Base-by-base conservation (phyloP, 768 basidiomycete genomes). In the Mycena albidolilacea region DNA sequence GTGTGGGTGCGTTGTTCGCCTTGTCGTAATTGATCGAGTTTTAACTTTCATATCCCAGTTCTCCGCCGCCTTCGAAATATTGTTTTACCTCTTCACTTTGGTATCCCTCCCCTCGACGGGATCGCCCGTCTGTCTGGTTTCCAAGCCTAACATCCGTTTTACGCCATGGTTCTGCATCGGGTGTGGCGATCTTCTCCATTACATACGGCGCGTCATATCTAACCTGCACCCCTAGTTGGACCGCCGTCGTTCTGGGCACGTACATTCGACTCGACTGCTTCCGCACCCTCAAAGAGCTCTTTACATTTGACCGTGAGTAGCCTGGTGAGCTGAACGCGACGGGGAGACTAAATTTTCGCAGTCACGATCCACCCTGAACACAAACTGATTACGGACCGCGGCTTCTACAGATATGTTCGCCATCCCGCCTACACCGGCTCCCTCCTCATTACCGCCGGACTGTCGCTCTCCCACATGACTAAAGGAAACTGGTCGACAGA, bases 371-470 rank as follows among this genome's bases (percentile, higher is more conserved):
- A 84, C 57, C 85, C 84, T 7, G 74, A 77, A 15, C 87, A 88
- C 76, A 82, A 74, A 65, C 79, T 89, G 43, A 79, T 89, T 43
- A 87, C 86, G 7, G 79, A 80, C 17, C 63, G 35, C 21, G 83
- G 87, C 5, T 84, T 82, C 69, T 89, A 89, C 76, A 35, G 77
- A 15, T 84, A 83, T 44, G 88, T 88, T 61, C 86, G 87, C 11
- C 87, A 88, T 76, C 87, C 87, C 17, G 80, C 86, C 0, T 88
- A 88, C 72, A 84, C 85, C 0, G 87, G 87, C 2, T 84, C 85
- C n/a, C 79, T 88, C 69, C 79, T 87, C 46, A 79, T 87, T 50
- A 80, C 87, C 52, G 79, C 78, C 6, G 87, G 87, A 0, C 70
- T 87, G 21, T 78, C 83, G 0, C 73, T 86, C 48, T 84, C 86